phyloP scores from a whole-genome alignment of 2,329 filamentous ascomycete species.

The Cladophialophora immunda region DNA sequence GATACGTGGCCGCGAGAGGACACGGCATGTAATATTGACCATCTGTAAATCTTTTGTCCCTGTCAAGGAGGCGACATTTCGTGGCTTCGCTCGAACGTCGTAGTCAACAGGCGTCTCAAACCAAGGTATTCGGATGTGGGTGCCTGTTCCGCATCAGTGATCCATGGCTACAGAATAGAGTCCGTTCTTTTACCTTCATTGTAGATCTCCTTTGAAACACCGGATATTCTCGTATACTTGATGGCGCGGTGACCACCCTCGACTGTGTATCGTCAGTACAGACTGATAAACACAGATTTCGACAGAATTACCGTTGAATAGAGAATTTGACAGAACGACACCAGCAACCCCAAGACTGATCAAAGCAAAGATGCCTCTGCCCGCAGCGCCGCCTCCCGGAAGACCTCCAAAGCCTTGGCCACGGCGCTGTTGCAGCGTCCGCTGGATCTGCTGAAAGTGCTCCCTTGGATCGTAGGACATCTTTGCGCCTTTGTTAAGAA shows the following conservation, averaged over 20 bases:
- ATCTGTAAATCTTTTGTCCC: constrained; percentile 99
- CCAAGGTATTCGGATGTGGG: constrained; percentile 94
- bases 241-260: constrained; percentile 99
- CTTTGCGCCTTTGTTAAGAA: constrained; percentile 30
- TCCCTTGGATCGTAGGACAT: constrained; percentile 64
- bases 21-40: constrained; percentile 99
- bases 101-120: constrained; percentile 96
- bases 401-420: constrained; percentile 60
- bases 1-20: constrained; percentile 88
- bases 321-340: constrained; percentile 62
- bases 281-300: background rate
- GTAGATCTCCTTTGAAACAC: constrained; percentile 97
- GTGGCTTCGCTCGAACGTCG: constrained; percentile 96
- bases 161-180: background rate
- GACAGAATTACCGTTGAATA: constrained; percentile 69
- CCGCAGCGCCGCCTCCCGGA: constrained; percentile 62
- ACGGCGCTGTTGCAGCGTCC: constrained; percentile 64
- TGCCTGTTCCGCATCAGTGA: constrained; percentile 64
- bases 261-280: constrained; percentile 60
- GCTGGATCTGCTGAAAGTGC: constrained; percentile 71
- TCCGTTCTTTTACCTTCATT: constrained; percentile 72
- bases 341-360: constrained; percentile 60
- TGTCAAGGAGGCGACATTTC: constrained; percentile 95
- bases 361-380: constrained; percentile 64
- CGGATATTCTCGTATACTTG: constrained; percentile 92